Base-by-base conservation (phyloP, 2,329 filamentous ascomycete species). In the Cladosporium sp. region DNA sequence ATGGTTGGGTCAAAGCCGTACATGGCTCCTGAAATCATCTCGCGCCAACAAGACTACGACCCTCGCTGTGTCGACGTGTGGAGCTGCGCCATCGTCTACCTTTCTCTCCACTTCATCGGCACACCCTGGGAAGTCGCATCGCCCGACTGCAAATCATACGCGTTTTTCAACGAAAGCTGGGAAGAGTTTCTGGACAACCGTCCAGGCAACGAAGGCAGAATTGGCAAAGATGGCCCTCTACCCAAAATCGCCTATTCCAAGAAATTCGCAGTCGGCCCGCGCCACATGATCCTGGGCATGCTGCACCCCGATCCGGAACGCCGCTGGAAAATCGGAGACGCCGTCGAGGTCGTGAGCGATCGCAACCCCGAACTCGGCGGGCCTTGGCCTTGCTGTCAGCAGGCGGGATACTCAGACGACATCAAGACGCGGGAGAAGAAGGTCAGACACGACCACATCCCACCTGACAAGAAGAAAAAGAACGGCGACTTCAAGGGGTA, bases 1-100 rank as follows among this genome's bases (percentile, higher is more conserved):
- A 86, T 94, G 57, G 92, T 88, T 66, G 89, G 89, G 55, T 92
- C 86, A 62, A 76, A 86, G 60, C 89, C 89, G 1, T 95, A 95
- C 66, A 90, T 93, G 60, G 87, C 89, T 0, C 90, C 90, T 1
- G 89, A 95, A 66, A 87, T 95, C 4, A 73, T 93, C 30, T 77
- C 76, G 39, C 88, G 87, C 73, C 74, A 82, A 55, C 73, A 71
- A 16, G 67, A 73, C 35, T 85, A 85, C 61, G 90, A 95, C 63
- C 85, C 90, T 1, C 83, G 88, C 39, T 80, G 84, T 3, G 73
- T 94, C 11, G 90, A 95, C 62, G 85, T 94, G 11, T 95, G 90
- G 90, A 85, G 86, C 49, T 85, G 85, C 43, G 90, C 84, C 19
- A 84, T 95, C 51, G 85, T 93, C 57, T 92, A 88, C 77, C 72